A percentile compares a stretch with the other conserved stretches of the same genome.
phyloP scores from a whole-genome alignment of 1,284 basidiomycete species.

The Cryptococcus sp. region DNA sequence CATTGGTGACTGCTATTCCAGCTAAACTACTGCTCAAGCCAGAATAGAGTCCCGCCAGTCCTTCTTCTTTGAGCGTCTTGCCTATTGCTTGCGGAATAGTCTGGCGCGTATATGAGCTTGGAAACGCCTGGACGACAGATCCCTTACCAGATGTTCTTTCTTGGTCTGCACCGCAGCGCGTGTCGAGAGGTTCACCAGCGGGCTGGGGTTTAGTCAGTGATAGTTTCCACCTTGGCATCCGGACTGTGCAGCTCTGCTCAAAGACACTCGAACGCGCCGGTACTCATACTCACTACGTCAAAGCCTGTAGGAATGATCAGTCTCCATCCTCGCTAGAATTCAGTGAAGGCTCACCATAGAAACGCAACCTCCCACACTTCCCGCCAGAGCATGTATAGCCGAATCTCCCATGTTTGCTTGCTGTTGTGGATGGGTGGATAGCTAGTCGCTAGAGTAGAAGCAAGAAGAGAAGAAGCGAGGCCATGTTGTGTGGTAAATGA shows the following conservation, averaged over 20 bases:
- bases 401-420: constrained; percentile 62
- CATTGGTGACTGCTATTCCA: constrained; percentile 92
- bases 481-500: not conserved
- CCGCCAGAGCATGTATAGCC: constrained; percentile 83
- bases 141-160: constrained; percentile 54
- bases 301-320: constrained; percentile 27
- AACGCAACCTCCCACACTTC: constrained; percentile 85
- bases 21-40: constrained; percentile 83
- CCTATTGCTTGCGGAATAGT: constrained; percentile 55
- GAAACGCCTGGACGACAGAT: not conserved
- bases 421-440: not conserved
- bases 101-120: constrained; percentile 11
- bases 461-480: not conserved
- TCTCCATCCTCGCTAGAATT: constrained; percentile 1
- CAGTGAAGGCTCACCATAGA: constrained; percentile 71
- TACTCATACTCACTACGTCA: constrained; percentile 49
- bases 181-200: constrained; percentile 88
- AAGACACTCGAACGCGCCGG: not conserved
- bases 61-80: constrained; percentile 82
- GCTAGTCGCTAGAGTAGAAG: not conserved
- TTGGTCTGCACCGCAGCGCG: constrained; percentile 88
- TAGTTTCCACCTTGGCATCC: not conserved
- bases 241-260: not conserved
- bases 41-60: constrained; percentile 80
- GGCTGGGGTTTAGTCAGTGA: constrained; percentile 57